These are phyloP conservation scores for Cytospora paraplurivora DNA, from an alignment of 2,329 filamentous ascomycete species.

Conservation along the genomic window DNA sequence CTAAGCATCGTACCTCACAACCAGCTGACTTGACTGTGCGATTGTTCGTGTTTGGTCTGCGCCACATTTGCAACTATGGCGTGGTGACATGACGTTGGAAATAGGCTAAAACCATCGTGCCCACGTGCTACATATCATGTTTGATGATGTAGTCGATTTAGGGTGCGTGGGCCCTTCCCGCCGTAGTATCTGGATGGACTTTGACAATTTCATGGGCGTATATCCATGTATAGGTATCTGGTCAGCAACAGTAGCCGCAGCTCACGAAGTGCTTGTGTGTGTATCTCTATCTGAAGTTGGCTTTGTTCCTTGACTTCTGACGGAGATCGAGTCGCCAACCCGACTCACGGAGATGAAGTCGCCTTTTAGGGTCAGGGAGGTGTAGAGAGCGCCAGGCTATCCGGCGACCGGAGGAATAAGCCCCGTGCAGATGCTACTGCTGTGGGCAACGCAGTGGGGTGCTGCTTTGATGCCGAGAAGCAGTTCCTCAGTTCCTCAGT, in stretches of 20 bases:
- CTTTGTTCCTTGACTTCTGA: no score
- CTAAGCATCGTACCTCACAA: no score
- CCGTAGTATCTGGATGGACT: not conserved
- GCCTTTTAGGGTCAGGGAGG: slow-evolving; percentile 70
- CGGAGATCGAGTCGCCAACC: slow-evolving; percentile 64
- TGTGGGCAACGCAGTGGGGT: slow-evolving; percentile 83
- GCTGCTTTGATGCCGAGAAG: slow-evolving; percentile 84
- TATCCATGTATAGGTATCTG: no score
- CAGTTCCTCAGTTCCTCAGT: slow-evolving; percentile 53
- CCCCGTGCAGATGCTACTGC: slow-evolving; percentile 77
- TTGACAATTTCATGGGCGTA: no score
- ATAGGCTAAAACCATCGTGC: slow-evolving; percentile 25
- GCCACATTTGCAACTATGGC: slow-evolving; percentile 31
- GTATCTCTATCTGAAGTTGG: no score
- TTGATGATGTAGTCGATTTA: slow-evolving; percentile 1
- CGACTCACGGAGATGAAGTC: slow-evolving; percentile 67
- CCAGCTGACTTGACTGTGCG: not conserved
- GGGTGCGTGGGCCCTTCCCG: slow-evolving; percentile 34
- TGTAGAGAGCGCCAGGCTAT: slow-evolving; percentile 65
- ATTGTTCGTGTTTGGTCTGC: slow-evolving; percentile 25
- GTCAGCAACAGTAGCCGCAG: no score
- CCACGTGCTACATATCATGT: slow-evolving; percentile 7
- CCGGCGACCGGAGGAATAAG: slow-evolving; percentile 70
- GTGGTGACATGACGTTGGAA: slow-evolving; percentile 18
- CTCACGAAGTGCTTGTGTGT: no score